Base-by-base conservation (phyloP, 495 filamentous ascomycete species). In the Penicillium ucsense region DNA sequence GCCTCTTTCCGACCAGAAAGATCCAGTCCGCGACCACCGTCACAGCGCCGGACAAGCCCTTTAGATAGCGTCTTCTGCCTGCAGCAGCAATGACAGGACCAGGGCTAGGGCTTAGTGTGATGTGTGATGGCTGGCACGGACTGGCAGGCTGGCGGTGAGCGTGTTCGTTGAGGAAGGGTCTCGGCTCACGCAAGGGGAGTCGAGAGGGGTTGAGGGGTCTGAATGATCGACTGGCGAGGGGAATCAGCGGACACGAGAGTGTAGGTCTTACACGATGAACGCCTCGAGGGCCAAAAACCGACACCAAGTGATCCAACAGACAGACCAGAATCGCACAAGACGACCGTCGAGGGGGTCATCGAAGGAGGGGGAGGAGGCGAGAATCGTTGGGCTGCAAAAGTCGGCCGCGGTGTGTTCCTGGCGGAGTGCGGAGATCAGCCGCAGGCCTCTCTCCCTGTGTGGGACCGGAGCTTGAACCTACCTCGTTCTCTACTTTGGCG, bases 141-240 rank as follows among this genome's bases (percentile, higher is more conserved):
- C 20, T 20, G 20, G 49, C 43, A 48, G 46, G 58, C 56, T 63
- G 64, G 67, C 64, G 68, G 63, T 68, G 64, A 68, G 59, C 20
- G 20, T 20, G 34, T 57, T 51, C 43, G 46, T 62, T 36, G 41
- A 43, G 30, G 31, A 31, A 33, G 54, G 48, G 4, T 4, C 39
- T 46, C 52, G 39, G 47, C 41, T 38, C 42, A 68, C 65, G 66
- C 65, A 69, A 71, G 56, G 59, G 68, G 68, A 65, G 54, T 41
- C 46, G 35, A 60, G 64, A 68, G 66, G 65, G 66, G 68, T 57
- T 64, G 63, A 68, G 66, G 68, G 62, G 66, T 62, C 55, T 52
- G 59, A 20, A 53, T 47, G 62, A 65, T 60, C 61, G 57, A 49
- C 57, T 50, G 55, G 61, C 35, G 51, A 52, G 50, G 55, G 60